phyloP scores from a whole-genome alignment of 2,329 filamentous ascomycete species.

The Trichoderma sp. region DNA sequence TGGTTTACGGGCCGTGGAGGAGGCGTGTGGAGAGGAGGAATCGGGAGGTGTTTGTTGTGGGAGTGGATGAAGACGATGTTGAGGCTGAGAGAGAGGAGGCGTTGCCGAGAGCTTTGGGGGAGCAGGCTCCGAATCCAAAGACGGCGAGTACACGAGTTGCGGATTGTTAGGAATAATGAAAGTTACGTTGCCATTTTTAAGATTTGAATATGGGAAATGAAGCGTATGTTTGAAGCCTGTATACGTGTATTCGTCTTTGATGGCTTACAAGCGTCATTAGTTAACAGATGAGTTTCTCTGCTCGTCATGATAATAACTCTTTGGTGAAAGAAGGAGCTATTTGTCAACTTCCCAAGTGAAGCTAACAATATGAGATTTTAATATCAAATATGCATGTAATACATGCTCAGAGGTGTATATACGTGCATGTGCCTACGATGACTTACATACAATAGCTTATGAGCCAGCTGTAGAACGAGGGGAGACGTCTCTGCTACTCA shows the following conservation, averaged over 20 bases:
- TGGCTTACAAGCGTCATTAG: neutral
- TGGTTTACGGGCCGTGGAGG: conserved; percentile 80
- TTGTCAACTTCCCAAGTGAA: neutral
- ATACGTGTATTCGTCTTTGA: neutral
- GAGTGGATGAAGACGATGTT: conserved; percentile 20
- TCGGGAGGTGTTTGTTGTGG: neutral
- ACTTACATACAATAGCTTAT: neutral
- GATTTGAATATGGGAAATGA: neutral
- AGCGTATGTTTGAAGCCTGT: neutral
- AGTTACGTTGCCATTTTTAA: neutral
- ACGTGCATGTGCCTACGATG: neutral
- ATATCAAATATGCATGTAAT: neutral
- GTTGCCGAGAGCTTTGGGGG: neutral
- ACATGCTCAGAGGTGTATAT: neutral
- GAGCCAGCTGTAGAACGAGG: neutral
- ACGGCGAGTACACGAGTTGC: neutral
- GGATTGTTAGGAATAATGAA: neutral
- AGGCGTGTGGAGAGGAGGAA: conserved; percentile 39
- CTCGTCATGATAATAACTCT: neutral
- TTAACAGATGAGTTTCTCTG: neutral
- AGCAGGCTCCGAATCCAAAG: neutral
- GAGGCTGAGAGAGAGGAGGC: conserved; percentile 8
- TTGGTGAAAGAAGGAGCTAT: neutral
- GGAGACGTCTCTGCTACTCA: neutral
- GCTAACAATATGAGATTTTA: neutral